Conservation (phyloP, 1,284 basidiomycete genomes). For the Caloboletus firmus region DNA sequence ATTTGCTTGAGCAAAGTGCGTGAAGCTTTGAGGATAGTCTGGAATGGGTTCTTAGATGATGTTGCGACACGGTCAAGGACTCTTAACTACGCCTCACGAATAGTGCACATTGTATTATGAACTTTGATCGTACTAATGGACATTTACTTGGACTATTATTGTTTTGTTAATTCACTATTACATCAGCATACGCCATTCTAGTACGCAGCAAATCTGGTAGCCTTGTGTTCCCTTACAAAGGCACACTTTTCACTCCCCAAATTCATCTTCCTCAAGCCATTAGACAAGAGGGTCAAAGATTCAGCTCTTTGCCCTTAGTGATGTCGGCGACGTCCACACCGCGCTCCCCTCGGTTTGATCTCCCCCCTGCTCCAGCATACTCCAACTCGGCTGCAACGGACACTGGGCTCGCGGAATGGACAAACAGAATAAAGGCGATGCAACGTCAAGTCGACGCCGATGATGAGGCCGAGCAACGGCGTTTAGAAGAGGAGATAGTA, state of each 20-base stretch:
- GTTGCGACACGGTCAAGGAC: not conserved
- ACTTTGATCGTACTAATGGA: constrained; percentile 3
- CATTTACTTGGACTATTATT: not conserved
- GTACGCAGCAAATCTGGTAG: not conserved
- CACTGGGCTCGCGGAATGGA: constrained; percentile 73
- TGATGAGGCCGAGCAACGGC: constrained; percentile 70
- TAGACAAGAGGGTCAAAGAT: not conserved
- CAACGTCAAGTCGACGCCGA: constrained; percentile 77
- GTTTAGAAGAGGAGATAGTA: constrained; percentile 74
- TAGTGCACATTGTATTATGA: not conserved
- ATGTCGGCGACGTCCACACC: constrained; percentile 32
- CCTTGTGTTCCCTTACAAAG: not conserved
- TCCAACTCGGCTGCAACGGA: constrained; percentile 43
- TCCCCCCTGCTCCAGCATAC: constrained; percentile 35
- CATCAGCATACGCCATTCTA: constrained; percentile 26
- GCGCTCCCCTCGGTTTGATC: constrained; percentile 38
- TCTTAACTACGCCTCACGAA: not conserved
- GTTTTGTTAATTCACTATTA: constrained; percentile 8
- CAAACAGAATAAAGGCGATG: constrained; percentile 72
- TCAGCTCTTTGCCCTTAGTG: not conserved
- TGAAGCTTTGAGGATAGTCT: not conserved
- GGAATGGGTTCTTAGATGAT: not conserved
- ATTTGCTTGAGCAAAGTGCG: constrained; percentile 34
- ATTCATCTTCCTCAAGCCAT: not conserved
- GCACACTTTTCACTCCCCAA: not conserved